Evolutionary conservation across 1,284 basidiomycete genomes (phyloP), one percentile per base, ranked within the genome.

Genomic region (Porodaedalea pini): DNA sequence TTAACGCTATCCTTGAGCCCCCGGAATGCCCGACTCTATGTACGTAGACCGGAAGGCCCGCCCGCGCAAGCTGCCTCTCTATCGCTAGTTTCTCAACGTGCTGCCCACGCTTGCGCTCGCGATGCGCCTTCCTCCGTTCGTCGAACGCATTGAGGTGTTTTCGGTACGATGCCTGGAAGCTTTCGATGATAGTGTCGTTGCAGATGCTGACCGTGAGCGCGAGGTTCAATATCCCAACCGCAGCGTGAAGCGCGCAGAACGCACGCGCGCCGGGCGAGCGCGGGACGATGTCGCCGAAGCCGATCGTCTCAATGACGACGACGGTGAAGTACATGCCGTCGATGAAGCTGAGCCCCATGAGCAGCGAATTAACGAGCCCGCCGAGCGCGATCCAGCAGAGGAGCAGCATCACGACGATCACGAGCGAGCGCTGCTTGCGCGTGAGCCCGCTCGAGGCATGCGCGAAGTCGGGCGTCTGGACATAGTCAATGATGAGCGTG

Each of bases 231-330:
- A 88, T 76, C 13, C 85, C 86, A 25, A 83, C 69, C 0, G 75
- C 73, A 25, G 78, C 73, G 61, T 86, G 88, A 52, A 80, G 63
- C 63, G 80, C 82, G 0, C 77, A 73, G 63, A 87, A 86, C 5
- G 83, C 62, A 15, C 80, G 79, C 2, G 79, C 73, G 1, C 74
- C 75, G 2, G 78, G 70, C 0, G 72, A 71, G 2, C 56, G 53
- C 0, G 88, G 86, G 2, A 74, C 68, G 41, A 91, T 84, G 67
- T 93, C 90, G 6, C 91, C 91, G 64, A 92, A 91, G 0, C 90
- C 90, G 37, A 92, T 82, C 1, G 86, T 86, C 67, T 88, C 82
- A 52, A 90, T 83, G 3, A 85, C 79, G 7, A 84, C 82, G 23
- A 88, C 75, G 4, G 84, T 83, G 66, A 88, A 88, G 66, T 86